These are phyloP conservation scores for Aspergillus amoenus DNA, from an alignment of 2,329 filamentous ascomycete species.

Conservation along the genomic window DNA sequence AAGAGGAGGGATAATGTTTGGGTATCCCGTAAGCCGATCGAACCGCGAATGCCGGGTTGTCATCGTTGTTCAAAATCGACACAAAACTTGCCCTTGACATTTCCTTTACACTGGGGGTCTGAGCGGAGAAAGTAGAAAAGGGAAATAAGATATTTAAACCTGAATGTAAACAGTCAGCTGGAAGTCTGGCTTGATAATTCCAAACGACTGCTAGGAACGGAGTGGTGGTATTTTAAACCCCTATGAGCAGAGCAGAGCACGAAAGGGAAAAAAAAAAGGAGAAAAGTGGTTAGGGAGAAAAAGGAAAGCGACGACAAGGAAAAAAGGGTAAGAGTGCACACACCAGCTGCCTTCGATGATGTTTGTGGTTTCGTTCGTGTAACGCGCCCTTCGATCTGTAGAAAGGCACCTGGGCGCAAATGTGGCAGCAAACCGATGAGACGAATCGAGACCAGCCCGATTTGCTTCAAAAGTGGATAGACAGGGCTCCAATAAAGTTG, in stretches of 20 bases:
- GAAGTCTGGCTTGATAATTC: neutral
- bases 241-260: neutral
- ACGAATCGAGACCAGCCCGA: conserved; percentile 19
- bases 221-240: neutral
- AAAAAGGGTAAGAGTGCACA: conserved; percentile 10
- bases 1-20: conserved; percentile 23
- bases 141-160: neutral
- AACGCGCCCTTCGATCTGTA: conserved; percentile 32
- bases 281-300: neutral
- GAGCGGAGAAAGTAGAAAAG: conserved; percentile 6
- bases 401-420: conserved; percentile 24
- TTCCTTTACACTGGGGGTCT: conserved; percentile 12
- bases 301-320: conserved; percentile 9
- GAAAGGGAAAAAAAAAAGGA: neutral
- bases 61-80: conserved; percentile 50
- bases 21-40: conserved; percentile 30
- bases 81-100: conserved; percentile 39
- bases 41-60: conserved; percentile 47
- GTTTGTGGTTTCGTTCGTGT: conserved; percentile 34
- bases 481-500: conserved; percentile 4
- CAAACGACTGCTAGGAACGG: neutral
- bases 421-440: conserved; percentile 18
- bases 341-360: conserved; percentile 29
- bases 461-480: conserved; percentile 5
- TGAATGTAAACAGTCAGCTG: neutral